Base-by-base conservation (phyloP, 768 basidiomycete species). In the Auricularia cornea region DNA sequence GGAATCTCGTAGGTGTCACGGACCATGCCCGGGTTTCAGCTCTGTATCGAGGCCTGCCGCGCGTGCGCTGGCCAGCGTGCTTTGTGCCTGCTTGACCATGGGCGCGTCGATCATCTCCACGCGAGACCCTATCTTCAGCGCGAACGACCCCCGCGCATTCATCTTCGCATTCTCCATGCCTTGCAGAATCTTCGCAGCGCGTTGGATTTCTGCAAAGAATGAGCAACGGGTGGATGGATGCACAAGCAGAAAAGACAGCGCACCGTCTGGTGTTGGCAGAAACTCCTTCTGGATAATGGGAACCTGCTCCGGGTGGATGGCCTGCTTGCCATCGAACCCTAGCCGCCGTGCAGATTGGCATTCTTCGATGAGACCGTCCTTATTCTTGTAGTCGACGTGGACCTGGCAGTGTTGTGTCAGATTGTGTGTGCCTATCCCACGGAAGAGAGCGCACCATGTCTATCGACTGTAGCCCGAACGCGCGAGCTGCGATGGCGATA, bases 281-380 rank as follows among this genome's bases (percentile, higher is more conserved):
- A 89, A 98, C 1, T 88, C 86, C 5, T 81, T 75, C 64, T 95
- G 90, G 29, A 95, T 90, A 6, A 82, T 79, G 35, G 82, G 81
- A 3, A 96, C 83, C 73, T 98, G 95, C 29, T 77, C 76, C 0
- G 95, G 95, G 72, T 98, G 95, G 44, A 98, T 95, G 2, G 90
- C 92, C 94, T 98, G 95, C 92, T 97, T 97, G 54, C 94, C 95
- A n/a, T 87, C 89, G 70, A 94, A 98, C 0, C 95, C 95, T 16
- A 97, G 75, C 62, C 85, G 77, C 57, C 88, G 74, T 1, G 91
- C 95, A 67, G 97, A 94, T 59, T 80, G 71, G 60, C 87, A 89
- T 72, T 97, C 95, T 1, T 88, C 85, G 66, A 76, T 74, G 32
- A 97, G 77, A 64, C 83, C 83, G 18, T 81, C 78, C 11, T 77